These are phyloP conservation scores for Tuber magnatum DNA, from an alignment of 495 filamentous ascomycete genomes.

Conservation along the genomic window DNA sequence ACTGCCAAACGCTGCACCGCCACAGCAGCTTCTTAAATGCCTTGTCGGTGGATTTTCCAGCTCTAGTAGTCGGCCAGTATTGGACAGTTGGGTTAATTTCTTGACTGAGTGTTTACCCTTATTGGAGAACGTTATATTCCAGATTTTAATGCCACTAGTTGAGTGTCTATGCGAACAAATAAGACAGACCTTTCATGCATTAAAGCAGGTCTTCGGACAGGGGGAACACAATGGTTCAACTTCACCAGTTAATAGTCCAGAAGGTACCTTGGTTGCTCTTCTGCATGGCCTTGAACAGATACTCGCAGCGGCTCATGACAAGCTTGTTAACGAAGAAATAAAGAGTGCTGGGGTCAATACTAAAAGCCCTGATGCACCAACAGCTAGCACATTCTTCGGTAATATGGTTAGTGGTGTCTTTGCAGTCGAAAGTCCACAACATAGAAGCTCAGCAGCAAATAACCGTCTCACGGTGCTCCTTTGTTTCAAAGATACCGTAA, in stretches of 20 bases:
- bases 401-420: constrained; percentile 96
- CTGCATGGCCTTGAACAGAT: constrained; percentile 85
- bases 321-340: constrained; percentile 66
- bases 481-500: constrained; percentile 93
- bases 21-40: constrained; percentile 69
- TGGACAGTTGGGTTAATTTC: constrained; percentile 87
- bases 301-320: constrained; percentile 79
- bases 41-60: constrained; percentile 76
- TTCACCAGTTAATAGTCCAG: constrained; percentile 46
- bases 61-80: constrained; percentile 60
- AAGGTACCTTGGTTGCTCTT: constrained; percentile 65
- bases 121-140: constrained; percentile 74
- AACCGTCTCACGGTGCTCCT: constrained; percentile 85
- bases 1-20: constrained; percentile 50
- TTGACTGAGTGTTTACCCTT: constrained; percentile 78
- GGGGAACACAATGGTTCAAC: constrained; percentile 30
- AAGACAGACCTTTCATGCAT: constrained; percentile 55
- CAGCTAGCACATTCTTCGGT: constrained; percentile 72
- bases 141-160: constrained; percentile 80
- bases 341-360: constrained; percentile 50
- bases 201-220: constrained; percentile 53
- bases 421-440: constrained; percentile 65
- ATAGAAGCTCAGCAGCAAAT: constrained; percentile 74
- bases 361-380: constrained; percentile 76
- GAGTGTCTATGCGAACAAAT: constrained; percentile 80